Percentiles rank a stretch among this genome's conserved stretches.
These are phyloP conservation scores for Taphrina sp. DNA, from an alignment of 1,139 yeast genomes.

Conservation along the genomic window DNA sequence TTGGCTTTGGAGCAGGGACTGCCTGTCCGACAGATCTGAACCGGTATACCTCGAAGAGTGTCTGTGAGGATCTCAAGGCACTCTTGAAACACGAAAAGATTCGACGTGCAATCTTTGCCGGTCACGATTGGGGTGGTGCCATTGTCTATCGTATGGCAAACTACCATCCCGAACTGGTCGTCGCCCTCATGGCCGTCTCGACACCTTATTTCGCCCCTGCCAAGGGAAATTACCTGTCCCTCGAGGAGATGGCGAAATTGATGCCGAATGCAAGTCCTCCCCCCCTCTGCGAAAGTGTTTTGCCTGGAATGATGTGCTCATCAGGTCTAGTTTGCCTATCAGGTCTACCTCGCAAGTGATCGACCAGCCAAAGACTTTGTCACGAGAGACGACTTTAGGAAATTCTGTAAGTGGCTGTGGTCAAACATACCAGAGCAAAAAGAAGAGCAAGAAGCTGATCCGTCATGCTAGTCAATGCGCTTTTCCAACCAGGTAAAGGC, in stretches of 20 bases:
- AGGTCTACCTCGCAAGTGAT: slow-evolving; percentile 25
- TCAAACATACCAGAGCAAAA: neutral
- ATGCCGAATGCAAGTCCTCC: slow-evolving; percentile 3
- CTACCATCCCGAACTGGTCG: slow-evolving; percentile 13
- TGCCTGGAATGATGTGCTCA: too few relatives aligned
- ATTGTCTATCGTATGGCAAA: slow-evolving; percentile 29
- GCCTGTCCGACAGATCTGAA: slow-evolving; percentile 13
- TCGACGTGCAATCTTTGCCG: slow-evolving; percentile 15
- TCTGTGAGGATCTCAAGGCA: slow-evolving; percentile 12
- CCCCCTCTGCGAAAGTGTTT: neutral
- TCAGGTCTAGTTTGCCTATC: slow-evolving; percentile 25
- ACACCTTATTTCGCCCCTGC: slow-evolving; percentile 30
- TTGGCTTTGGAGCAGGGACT: slow-evolving; percentile 28
- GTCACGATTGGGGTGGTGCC: slow-evolving; percentile 32
- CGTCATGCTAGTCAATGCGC: slow-evolving; percentile 20
- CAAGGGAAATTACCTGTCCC: slow-evolving; percentile 19
- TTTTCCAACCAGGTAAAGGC: slow-evolving; percentile 25
- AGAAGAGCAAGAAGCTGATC: too few relatives aligned
- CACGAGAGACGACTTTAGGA: slow-evolving; percentile 18
- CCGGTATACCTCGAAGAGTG: slow-evolving; percentile 23
- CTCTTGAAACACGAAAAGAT: slow-evolving; percentile 4
- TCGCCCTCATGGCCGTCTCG: slow-evolving; percentile 23
- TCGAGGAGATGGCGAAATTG: slow-evolving; percentile 21
- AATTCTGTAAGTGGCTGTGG: slow-evolving; percentile 6
- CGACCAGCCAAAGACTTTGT: slow-evolving; percentile 10